Percentiles rank a stretch among this genome's conserved stretches.
Evolutionary conservation across 2,329 filamentous ascomycete genomes (phyloP).

Genomic region (Byssoonygena ceratinophila): DNA sequence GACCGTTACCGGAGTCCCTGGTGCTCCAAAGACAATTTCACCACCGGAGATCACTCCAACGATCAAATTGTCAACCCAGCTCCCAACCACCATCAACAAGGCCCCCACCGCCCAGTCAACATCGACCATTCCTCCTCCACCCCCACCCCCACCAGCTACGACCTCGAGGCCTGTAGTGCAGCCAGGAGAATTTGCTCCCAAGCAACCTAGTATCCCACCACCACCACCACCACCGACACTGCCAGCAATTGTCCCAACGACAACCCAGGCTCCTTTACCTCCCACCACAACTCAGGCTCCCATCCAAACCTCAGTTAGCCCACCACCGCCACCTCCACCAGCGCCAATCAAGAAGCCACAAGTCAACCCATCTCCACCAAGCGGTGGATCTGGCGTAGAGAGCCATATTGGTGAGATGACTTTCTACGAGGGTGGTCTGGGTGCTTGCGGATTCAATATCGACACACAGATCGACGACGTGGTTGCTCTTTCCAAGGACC

Average conservation of each 20-base stretch:
- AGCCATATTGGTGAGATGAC: slow-evolving; percentile 55
- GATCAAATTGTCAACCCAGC: slow-evolving; percentile 28
- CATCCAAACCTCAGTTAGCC: background rate
- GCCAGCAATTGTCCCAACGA: background rate
- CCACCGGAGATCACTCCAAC: slow-evolving; percentile 20
- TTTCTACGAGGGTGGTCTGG: slow-evolving; percentile 59
- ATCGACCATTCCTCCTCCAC: slow-evolving; percentile 2
- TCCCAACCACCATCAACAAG: slow-evolving; percentile 43
- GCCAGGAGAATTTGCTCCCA: background rate
- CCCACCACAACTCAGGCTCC: slow-evolving; percentile 5
- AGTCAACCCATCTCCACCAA: slow-evolving; percentile 1
- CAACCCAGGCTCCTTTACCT: slow-evolving; percentile 13
- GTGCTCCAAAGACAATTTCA: slow-evolving; percentile 36
- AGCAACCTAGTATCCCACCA: slow-evolving; percentile 1
- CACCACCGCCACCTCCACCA: slow-evolving; percentile 7
- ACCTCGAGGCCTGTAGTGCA: background rate
- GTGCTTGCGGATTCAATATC: slow-evolving; percentile 57
- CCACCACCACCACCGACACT: slow-evolving; percentile 8
- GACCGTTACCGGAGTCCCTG: slow-evolving; percentile 40
- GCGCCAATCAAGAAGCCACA: slow-evolving; percentile 11
- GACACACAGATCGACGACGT: slow-evolving; percentile 48
- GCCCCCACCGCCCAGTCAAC: background rate
- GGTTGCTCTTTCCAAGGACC: slow-evolving; percentile 54
- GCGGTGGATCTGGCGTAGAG: slow-evolving; percentile 17
- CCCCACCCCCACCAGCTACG: background rate